phyloP scores from a whole-genome alignment of 768 basidiomycete genomes.

The Suillus bovinus region DNA sequence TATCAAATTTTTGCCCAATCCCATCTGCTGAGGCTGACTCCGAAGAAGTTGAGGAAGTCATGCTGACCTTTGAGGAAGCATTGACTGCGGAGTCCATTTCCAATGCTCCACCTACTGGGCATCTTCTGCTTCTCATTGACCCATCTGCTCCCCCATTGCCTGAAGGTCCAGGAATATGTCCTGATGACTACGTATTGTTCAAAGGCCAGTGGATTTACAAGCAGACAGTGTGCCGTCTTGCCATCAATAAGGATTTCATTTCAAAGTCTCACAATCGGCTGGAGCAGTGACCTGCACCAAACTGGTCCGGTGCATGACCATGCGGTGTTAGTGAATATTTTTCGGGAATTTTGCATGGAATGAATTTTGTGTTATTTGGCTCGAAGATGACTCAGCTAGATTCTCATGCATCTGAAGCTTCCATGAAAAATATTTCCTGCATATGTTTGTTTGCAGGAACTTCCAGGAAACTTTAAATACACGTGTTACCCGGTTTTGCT shows the following conservation, averaged over 20 bases:
- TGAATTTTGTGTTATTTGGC: no score
- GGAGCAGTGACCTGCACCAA: no score
- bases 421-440: no score
- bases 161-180: background rate
- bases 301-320: no score
- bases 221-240: background rate
- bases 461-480: no score
- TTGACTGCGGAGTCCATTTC: background rate
- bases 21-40: background rate
- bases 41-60: background rate
- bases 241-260: conserved; percentile 7
- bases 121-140: no score
- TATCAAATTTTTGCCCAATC: background rate
- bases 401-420: no score
- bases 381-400: no score
- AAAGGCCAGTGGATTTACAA: conserved; percentile 9
- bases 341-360: no score
- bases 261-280: background rate
- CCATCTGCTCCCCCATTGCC: background rate
- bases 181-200: conserved; percentile 4
- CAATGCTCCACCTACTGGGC: background rate
- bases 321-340: no score
- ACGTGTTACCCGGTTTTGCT: no score
- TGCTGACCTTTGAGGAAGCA: background rate
- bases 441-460: no score